phyloP scores from a whole-genome alignment of 768 basidiomycete genomes.

The Podaxis pistillaris region DNA sequence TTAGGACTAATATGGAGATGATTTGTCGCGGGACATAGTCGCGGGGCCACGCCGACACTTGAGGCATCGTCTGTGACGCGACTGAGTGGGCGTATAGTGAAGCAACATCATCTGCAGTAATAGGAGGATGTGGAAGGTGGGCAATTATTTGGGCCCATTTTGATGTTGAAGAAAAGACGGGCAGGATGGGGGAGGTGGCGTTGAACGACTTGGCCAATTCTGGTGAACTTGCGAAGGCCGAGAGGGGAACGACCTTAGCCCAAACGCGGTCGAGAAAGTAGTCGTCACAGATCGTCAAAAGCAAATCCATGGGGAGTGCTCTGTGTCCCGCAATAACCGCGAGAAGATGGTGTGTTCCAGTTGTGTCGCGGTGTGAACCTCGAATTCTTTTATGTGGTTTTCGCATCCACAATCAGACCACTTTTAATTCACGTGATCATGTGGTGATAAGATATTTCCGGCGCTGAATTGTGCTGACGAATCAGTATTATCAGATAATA shows the following conservation, averaged over 20 bases:
- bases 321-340: constrained; percentile 1
- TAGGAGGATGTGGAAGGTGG: constrained; percentile 55
- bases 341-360: constrained; percentile 1
- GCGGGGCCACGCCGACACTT: constrained; percentile 79
- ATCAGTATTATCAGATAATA: constrained; percentile 4
- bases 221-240: constrained; percentile 37
- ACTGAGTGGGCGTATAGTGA: constrained; percentile 21
- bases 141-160: constrained; percentile 56
- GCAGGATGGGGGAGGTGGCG: constrained; percentile 32
- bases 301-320: constrained; percentile 69
- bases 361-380: neutral
- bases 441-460: constrained; percentile 20
- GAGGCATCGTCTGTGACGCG: constrained; percentile 27
- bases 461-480: constrained; percentile 1
- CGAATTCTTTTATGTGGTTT: constrained; percentile 24
- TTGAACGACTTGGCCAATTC: constrained; percentile 34
- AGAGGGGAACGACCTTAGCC: constrained; percentile 68
- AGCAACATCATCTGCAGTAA: constrained; percentile 36
- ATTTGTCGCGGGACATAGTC: constrained; percentile 80
- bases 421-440: constrained; percentile 30
- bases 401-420: constrained; percentile 35
- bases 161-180: constrained; percentile 31
- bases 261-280: constrained; percentile 77
- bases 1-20: constrained; percentile 67
- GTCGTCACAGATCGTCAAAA: constrained; percentile 72